Percentiles rank a stretch among this genome's conserved stretches.
Conservation (phyloP, 495 filamentous ascomycete species). For the Lasiosphaeria hispida region DNA sequence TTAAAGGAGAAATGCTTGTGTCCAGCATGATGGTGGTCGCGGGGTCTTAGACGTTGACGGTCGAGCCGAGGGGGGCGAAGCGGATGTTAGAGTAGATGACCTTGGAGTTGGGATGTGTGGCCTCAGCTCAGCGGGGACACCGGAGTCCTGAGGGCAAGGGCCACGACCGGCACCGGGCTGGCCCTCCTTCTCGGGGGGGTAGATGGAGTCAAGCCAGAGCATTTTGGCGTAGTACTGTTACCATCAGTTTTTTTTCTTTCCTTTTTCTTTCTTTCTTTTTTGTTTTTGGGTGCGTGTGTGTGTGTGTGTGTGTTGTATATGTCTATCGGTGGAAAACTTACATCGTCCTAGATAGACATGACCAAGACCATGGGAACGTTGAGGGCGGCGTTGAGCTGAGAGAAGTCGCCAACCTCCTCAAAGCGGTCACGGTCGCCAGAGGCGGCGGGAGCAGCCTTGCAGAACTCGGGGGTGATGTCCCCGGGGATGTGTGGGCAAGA, state of each 20-base stretch:
- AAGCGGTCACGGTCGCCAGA: slow-evolving; percentile 45
- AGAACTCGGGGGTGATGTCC: slow-evolving; percentile 55
- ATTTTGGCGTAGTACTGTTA: slow-evolving; percentile 59
- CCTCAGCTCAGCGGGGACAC: slow-evolving; percentile 56
- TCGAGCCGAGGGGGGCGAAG: slow-evolving; percentile 61
- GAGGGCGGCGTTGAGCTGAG: slow-evolving; percentile 52
- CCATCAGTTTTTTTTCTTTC: too few relatives aligned
- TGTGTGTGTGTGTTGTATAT: not conserved
- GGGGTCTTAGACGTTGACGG: slow-evolving; percentile 19
- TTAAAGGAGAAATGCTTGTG: too few relatives aligned
- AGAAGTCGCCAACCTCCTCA: slow-evolving; percentile 54
- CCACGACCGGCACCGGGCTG: slow-evolving; percentile 64
- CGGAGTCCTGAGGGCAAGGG: slow-evolving; percentile 56
- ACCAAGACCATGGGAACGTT: slow-evolving; percentile 63
- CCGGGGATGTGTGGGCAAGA: too few relatives aligned
- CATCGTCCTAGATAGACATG: slow-evolving; percentile 69
- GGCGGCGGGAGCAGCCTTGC: slow-evolving; percentile 33
- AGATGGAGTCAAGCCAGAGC: slow-evolving; percentile 75
- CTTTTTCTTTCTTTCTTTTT: too few relatives aligned
- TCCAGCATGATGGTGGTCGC: too few relatives aligned
- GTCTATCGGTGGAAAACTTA: slow-evolving; percentile 3
- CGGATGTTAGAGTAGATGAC: slow-evolving; percentile 60
- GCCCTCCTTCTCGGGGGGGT: slow-evolving; percentile 51
- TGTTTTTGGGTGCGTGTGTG: too few relatives aligned
- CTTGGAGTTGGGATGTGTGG: slow-evolving; percentile 39